Evolutionary conservation across 805 yeast genomes (phyloP).

Genomic region (Sungouiozyma intestinalis): DNA sequence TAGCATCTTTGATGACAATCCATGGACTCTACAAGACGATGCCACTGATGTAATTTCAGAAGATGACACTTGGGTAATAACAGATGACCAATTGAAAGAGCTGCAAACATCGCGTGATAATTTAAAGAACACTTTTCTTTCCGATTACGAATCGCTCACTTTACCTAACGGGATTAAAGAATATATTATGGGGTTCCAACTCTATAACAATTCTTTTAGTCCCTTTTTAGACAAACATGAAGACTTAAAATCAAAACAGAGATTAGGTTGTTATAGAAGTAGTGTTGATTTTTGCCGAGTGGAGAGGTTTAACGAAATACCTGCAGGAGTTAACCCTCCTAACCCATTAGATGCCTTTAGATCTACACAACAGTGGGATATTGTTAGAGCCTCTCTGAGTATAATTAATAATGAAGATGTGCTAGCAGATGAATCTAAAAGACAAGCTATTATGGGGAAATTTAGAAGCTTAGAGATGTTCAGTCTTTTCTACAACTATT

Average conservation of each 20-base stretch:
- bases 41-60: constrained; percentile 15
- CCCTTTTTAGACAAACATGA: constrained; percentile 11
- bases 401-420: neutral
- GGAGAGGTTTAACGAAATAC: constrained; percentile 18
- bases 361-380: constrained; percentile 28
- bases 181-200: constrained; percentile 22
- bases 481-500: constrained; percentile 36
- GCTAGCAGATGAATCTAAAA: constrained; percentile 6
- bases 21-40: constrained; percentile 14
- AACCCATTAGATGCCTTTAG: constrained; percentile 28
- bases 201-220: constrained; percentile 15
- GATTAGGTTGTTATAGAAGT: constrained; percentile 22
- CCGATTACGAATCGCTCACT: constrained; percentile 15
- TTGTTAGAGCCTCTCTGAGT: constrained; percentile 17
- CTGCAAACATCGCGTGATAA: constrained; percentile 5
- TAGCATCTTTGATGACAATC: neutral
- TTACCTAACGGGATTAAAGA: constrained; percentile 29
- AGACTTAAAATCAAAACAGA: neutral
- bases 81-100: constrained; percentile 10
- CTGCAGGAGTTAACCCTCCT: constrained; percentile 26
- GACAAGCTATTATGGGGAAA: constrained; percentile 15
- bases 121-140: constrained; percentile 8
- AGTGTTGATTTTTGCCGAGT: constrained; percentile 20
- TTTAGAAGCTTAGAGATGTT: constrained; percentile 26
- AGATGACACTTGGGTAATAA: constrained; percentile 8